Conservation (phyloP, 768 basidiomycete genomes). For the Sporobolomyces roseus region DNA sequence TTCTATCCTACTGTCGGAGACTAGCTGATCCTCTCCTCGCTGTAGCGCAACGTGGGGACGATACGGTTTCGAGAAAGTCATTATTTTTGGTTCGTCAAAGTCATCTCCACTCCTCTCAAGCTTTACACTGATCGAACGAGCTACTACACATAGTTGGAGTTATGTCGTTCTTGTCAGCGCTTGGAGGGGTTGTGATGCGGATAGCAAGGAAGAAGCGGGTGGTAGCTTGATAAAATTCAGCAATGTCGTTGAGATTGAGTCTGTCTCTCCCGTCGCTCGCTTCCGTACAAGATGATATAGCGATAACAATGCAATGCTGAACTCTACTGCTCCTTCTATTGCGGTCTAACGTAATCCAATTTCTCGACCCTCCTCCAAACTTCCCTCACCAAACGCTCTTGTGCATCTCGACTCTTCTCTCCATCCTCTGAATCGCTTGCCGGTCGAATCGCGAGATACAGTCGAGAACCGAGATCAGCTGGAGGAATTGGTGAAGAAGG, state of each 20-base stretch:
- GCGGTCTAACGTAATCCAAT: conserved; percentile 41
- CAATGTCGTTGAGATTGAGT: too few relatives aligned
- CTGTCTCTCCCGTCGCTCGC: too few relatives aligned
- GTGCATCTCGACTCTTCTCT: conserved; percentile 34
- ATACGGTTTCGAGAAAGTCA: conserved; percentile 18
- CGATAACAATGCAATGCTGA: neutral
- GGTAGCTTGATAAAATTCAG: too few relatives aligned
- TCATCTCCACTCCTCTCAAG: neutral
- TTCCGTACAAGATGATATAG: too few relatives aligned
- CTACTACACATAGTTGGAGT: neutral
- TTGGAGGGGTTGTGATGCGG: neutral
- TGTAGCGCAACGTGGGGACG: conserved; percentile 4
- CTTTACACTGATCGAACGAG: neutral
- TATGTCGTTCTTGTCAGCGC: conserved; percentile 1
- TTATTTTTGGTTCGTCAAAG: conserved; percentile 22
- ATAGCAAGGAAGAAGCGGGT: neutral
- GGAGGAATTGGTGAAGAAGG: conserved; percentile 25
- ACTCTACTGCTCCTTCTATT: conserved; percentile 10
- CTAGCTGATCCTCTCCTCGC: neutral
- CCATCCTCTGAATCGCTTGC: conserved; percentile 22
- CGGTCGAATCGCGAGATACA: conserved; percentile 43
- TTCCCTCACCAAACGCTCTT: conserved; percentile 39
- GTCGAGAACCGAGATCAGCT: conserved; percentile 40
- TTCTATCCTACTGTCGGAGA: neutral
- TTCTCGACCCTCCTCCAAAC: conserved; percentile 36